Conservation (phyloP, 1,139 yeast species). For the Scheffersomyces insectosa region DNA sequence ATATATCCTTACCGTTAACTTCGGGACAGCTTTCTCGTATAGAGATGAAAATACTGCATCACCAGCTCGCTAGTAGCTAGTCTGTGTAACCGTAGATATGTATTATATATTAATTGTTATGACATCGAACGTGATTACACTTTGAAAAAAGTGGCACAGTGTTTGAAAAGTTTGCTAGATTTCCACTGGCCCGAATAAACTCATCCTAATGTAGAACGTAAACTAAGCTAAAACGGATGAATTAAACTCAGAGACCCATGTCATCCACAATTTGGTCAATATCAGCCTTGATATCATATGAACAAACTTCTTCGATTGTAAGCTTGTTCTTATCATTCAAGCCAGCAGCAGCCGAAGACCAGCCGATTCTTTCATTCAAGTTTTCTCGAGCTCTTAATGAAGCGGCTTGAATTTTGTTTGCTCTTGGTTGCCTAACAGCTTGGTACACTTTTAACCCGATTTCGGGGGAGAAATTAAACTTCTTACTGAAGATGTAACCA, state of each 20-base stretch:
- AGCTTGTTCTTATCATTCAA: conserved; percentile 19
- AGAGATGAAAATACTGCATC: no score
- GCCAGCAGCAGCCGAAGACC: conserved; percentile 20
- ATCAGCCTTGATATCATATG: conserved; percentile 25
- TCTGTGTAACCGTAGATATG: no score
- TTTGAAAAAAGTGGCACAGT: not conserved
- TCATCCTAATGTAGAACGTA: not conserved
- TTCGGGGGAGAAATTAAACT: conserved; percentile 17
- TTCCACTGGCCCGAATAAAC: not conserved
- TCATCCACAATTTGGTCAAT: conserved; percentile 12
- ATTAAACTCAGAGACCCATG: not conserved
- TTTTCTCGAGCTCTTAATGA: conserved; percentile 29
- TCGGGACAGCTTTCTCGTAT: no score
- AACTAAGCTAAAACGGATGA: not conserved
- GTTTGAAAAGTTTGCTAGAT: not conserved
- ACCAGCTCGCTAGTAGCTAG: no score
- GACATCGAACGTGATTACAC: no score
- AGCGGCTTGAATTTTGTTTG: conserved; percentile 27
- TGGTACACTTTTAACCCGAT: conserved; percentile 23
- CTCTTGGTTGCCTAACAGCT: conserved; percentile 24
- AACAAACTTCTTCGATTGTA: conserved; percentile 31
- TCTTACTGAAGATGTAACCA: conserved; percentile 19
- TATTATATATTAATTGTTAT: no score
- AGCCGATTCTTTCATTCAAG: conserved; percentile 29
- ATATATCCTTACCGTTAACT: no score